These are phyloP conservation scores for Picochlorum costavermella DNA, from an alignment of 139 green algal species.

Conservation along the genomic window DNA sequence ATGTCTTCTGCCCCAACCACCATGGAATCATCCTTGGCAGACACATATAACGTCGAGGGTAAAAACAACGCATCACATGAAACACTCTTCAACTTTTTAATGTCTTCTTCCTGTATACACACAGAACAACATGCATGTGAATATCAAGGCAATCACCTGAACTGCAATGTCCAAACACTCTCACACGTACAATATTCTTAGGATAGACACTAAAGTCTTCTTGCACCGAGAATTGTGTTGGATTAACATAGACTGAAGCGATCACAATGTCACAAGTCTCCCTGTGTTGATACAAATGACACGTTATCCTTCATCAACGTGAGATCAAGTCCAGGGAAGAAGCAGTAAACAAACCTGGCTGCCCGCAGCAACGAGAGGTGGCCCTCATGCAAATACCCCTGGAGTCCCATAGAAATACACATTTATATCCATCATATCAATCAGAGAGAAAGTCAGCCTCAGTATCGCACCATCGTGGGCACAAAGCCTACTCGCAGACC, in stretches of 20 bases:
- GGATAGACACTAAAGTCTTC: constrained; percentile 97
- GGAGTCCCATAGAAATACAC: background rate
- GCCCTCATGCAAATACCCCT: constrained; percentile 90
- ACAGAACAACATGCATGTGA: too few relatives aligned
- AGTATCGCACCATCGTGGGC: constrained; percentile 82
- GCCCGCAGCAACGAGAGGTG: constrained; percentile 80
- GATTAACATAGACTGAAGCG: constrained; percentile 96
- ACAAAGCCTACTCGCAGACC: constrained; percentile 79
- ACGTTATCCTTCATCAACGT: background rate
- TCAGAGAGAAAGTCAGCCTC: too few relatives aligned
- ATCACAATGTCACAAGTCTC: constrained; percentile 72
- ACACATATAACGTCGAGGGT: constrained; percentile 18
- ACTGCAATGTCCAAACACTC: background rate
- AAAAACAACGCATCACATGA: constrained; percentile 71
- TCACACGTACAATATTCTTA: constrained; percentile 38
- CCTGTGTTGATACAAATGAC: constrained; percentile 31
- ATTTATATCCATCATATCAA: too few relatives aligned
- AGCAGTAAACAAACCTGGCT: constrained; percentile 39
- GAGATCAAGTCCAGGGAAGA: background rate
- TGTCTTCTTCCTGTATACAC: constrained; percentile 56
- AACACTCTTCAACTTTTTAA: constrained; percentile 50
- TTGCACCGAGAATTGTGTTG: constrained; percentile 72
- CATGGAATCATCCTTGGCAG: constrained; percentile 26
- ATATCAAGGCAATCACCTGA: constrained; percentile 9
- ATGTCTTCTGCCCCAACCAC: constrained; percentile 40